Evolutionary conservation across 1,139 yeast genomes (phyloP).

Genomic region (Geotrichum restrictum): DNA sequence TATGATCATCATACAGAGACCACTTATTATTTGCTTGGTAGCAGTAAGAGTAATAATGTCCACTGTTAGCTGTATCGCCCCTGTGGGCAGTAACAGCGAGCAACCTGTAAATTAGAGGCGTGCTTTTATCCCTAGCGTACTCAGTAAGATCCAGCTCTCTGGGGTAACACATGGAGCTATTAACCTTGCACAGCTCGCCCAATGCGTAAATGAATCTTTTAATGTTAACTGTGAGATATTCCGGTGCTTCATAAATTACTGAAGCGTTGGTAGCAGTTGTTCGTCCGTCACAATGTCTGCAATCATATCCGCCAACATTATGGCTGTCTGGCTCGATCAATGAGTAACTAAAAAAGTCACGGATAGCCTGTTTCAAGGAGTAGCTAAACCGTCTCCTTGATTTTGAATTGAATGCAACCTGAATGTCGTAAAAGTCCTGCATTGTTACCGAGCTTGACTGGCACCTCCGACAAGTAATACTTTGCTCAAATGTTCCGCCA

Average conservation of each 20-base stretch:
- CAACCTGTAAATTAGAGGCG: slow-evolving; percentile 65
- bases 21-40: slow-evolving; percentile 64
- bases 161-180: slow-evolving; percentile 78
- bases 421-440: slow-evolving; percentile 88
- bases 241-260: slow-evolving; percentile 76
- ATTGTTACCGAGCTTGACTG: slow-evolving; percentile 73
- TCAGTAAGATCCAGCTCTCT: slow-evolving; percentile 66
- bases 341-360: slow-evolving; percentile 77
- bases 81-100: slow-evolving; percentile 85
- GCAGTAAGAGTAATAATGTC: slow-evolving; percentile 88
- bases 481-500: slow-evolving; percentile 83
- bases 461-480: slow-evolving; percentile 76
- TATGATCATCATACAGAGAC: slow-evolving; percentile 3
- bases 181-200: slow-evolving; percentile 51
- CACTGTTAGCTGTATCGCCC: slow-evolving; percentile 88
- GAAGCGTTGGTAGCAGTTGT: slow-evolving; percentile 74
- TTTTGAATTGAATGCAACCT: slow-evolving; percentile 44
- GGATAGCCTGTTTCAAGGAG: slow-evolving; percentile 66
- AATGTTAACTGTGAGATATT: slow-evolving; percentile 75
- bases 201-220: slow-evolving; percentile 61
- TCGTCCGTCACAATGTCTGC: slow-evolving; percentile 75
- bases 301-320: slow-evolving; percentile 58
- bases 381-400: slow-evolving; percentile 48
- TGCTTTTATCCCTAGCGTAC: slow-evolving; percentile 38
- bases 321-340: slow-evolving; percentile 57